Evolutionary conservation across 306 rosid genomes (phyloP).

Genomic region (Abrus precatorius): DNA sequence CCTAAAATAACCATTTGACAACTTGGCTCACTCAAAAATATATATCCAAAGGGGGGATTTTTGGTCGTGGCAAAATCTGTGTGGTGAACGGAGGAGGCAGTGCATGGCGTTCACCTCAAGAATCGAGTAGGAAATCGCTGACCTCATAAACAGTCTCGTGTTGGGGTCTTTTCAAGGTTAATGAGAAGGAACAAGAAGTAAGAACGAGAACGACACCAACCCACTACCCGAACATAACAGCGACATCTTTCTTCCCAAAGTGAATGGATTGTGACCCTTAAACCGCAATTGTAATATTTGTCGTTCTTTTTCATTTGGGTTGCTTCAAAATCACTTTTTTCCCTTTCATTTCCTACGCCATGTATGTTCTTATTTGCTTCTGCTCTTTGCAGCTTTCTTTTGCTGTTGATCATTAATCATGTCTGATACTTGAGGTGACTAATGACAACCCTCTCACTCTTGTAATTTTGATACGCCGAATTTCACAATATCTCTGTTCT

Average conservation of each 20-base stretch:
- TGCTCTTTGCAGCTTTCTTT: slow-evolving; percentile 35
- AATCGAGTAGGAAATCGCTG: neutral
- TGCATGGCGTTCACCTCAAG: slow-evolving; percentile 11
- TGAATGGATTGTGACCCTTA: slow-evolving; percentile 41
- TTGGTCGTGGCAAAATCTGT: slow-evolving; percentile 26
- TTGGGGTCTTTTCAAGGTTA: neutral
- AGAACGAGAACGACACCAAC: neutral
- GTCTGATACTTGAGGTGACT: slow-evolving; percentile 45
- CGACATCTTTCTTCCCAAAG: slow-evolving; percentile 18
- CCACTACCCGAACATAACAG: neutral
- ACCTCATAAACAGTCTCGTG: neutral
- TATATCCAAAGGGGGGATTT: neutral
- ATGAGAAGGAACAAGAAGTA: neutral
- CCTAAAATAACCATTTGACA: neutral
- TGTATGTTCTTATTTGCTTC: slow-evolving; percentile 7
- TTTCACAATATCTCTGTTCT: slow-evolving; percentile 5
- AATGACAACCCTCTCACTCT: neutral
- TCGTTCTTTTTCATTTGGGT: neutral
- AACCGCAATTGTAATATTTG: slow-evolving; percentile 33
- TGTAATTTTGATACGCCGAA: slow-evolving; percentile 10
- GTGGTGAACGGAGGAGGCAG: slow-evolving; percentile 15
- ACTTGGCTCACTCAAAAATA: neutral
- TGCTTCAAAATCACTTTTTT: slow-evolving; percentile 37
- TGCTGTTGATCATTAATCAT: slow-evolving; percentile 14
- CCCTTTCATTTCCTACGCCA: neutral